Evolutionary conservation across 108 stramenopile genomes (phyloP), one percentile per base, ranked within the genome.

Genomic region (Fragilaria radians): DNA sequence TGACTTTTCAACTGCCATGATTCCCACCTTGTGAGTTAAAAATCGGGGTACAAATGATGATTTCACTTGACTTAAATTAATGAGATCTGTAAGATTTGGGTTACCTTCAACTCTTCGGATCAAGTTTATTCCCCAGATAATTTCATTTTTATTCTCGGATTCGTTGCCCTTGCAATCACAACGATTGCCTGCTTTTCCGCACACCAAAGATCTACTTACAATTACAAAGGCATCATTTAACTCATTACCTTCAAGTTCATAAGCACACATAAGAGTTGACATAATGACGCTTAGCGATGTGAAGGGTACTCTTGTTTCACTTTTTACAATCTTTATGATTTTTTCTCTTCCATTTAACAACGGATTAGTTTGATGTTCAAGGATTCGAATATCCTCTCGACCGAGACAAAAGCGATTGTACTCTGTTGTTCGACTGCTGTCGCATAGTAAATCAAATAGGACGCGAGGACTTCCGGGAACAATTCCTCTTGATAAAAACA

Each of bases 251-350:
- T 42, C 36, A n/a, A 81, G 30, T 5, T 27, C 28, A n/a, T 52
- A 59, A 19, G 46, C 68, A 62, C 73, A 64, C 80, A 81, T 81
- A 27, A 81, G 28, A 42, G 72, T 62, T 4, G 56, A 70, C 21
- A 77, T 58, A 11, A n/a, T 52, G 46, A 81, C 72, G 14, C 54
- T 71, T 22, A 81, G 25, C 0, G 52, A 42, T 0, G 80, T 76
- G 30, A 81, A 73, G 7, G 80, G 80, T 24, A 81, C 70, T 36
- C 65, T 66, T 17, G 80, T 81, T 61, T 81, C 72, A 32, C 65
- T 70, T 46, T 71, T 57, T 28, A 81, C 61, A 36, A 81, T 63
- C 29, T 81, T 81, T 47, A 61, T 50, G 23, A 61, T 63, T 24
- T 19, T 33, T n/a, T 24, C 51, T 1, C 51, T 64, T 57, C 1